Evolutionary conservation across 1,139 yeast species (phyloP).

Genomic region (Arxiozyma bovina): DNA sequence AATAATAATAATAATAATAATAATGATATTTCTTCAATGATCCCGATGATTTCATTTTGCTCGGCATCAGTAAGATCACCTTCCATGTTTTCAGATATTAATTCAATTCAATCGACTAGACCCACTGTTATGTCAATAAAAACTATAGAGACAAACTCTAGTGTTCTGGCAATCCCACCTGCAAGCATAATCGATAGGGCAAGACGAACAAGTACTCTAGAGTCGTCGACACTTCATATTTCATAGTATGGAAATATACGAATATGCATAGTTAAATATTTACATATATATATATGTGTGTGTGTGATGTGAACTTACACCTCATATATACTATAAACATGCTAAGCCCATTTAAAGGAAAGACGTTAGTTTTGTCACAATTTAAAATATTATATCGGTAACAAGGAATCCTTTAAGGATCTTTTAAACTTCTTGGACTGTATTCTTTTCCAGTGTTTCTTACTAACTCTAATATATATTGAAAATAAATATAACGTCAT

Average conservation of each 20-base stretch:
- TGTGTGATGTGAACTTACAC: background rate
- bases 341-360: background rate
- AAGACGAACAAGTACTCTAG: constrained; percentile 9
- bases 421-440: background rate
- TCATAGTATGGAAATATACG: background rate
- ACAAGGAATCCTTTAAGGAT: background rate
- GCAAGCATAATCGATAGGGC: constrained; percentile 52
- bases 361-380: background rate
- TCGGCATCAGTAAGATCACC: constrained; percentile 36
- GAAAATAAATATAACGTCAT: constrained; percentile 13
- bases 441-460: constrained; percentile 7
- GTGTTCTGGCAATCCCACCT: constrained; percentile 57
- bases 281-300: background rate
- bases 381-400: constrained; percentile 1
- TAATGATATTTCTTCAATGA: constrained; percentile 35
- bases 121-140: constrained; percentile 37
- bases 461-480: constrained; percentile 16
- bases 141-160: constrained; percentile 50
- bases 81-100: constrained; percentile 31
- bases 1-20: background rate
- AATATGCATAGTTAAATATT: background rate
- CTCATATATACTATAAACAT: background rate
- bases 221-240: background rate
- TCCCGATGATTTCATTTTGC: constrained; percentile 44
- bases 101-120: constrained; percentile 34